Base-by-base conservation (phyloP, 805 yeast species). In the Cyberlindnera xishuangbannaensis region DNA sequence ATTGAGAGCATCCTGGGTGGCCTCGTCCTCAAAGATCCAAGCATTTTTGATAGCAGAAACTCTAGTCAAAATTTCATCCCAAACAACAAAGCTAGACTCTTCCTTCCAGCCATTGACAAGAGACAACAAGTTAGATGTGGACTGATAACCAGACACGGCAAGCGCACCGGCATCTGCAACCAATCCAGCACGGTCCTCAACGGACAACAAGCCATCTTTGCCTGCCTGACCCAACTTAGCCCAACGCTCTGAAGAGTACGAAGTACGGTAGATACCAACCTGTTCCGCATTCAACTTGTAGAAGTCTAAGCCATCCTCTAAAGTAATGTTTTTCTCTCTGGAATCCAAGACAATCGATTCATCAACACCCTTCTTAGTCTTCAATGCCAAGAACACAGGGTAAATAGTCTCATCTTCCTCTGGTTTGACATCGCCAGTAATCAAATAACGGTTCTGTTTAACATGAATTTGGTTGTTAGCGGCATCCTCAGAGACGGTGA, bases 141-240 rank as follows among this genome's bases (percentile, higher is more conserved):
- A 64, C 36, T 79, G 73, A 47, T 71, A 70, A 19, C 92, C 92
- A 14, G 90, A 76, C 18, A 77, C 62, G 5, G 90, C 75, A 45
- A 82, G 66, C 7, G 85, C 72, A 33, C 71, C 75, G 14, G 83
- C 83, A 60, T 83, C 94, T n/a, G 88, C 82, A 30, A 83, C 81
- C 46, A 81, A 67, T 27, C 88, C 90, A 36, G 80, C 76, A 58
- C 85, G 75, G 58, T 83, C 94, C 54, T 79, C 83, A 33, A 78
- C 81, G 9, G 85, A 68, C 47, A 83, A 67, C 47, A 69, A 61
- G 25, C 76, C 76, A 9, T 66, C 65, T 25, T 68, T 69, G 40
- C 73, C 77, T 9, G 73, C 75, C 40, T 70, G 53, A 34, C 85
- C 85, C 46, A 83, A 67, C 54, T 78, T 76, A 30, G 64, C 60